Conservation (phyloP, 2,329 filamentous ascomycete species). For the Tolypocladium ophioglossoides region DNA sequence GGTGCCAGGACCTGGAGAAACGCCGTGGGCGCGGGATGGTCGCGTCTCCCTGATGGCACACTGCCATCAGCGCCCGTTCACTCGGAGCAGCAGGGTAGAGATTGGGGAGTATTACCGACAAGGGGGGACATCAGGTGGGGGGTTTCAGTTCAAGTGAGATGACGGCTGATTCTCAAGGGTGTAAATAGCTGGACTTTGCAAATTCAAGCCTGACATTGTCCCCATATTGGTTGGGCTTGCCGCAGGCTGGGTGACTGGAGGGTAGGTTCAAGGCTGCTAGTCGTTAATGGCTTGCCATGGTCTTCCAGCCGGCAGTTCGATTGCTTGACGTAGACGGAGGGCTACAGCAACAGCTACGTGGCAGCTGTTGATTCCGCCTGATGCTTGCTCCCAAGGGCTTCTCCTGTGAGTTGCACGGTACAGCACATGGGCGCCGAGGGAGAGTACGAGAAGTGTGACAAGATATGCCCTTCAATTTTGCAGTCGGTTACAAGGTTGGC, state of each 20-base stretch:
- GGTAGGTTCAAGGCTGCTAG: too few species aligned
- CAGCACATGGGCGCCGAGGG: background rate
- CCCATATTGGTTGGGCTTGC: constrained; percentile 6
- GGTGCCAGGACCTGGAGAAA: background rate
- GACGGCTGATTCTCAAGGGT: constrained; percentile 4
- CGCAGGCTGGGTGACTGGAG: background rate
- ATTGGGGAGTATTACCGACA: background rate
- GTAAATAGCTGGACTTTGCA: constrained; percentile 1
- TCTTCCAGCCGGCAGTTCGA: too few species aligned
- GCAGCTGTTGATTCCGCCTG: background rate
- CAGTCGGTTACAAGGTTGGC: background rate
- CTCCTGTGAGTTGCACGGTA: background rate
- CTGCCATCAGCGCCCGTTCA: constrained; percentile 11
- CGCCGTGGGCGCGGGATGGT: constrained; percentile 33
- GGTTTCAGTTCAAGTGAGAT: constrained; percentile 17
- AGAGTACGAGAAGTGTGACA: background rate
- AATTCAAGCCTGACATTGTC: constrained; percentile 24
- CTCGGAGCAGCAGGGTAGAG: background rate
- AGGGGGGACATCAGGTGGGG: background rate
- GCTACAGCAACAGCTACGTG: background rate
- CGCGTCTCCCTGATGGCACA: constrained; percentile 23
- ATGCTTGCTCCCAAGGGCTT: background rate
- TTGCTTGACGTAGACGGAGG: too few species aligned
- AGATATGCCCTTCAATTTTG: background rate
- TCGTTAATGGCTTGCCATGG: too few species aligned